Base-by-base conservation (phyloP, 331 rosid genomes). In the Rosa hybrid region DNA sequence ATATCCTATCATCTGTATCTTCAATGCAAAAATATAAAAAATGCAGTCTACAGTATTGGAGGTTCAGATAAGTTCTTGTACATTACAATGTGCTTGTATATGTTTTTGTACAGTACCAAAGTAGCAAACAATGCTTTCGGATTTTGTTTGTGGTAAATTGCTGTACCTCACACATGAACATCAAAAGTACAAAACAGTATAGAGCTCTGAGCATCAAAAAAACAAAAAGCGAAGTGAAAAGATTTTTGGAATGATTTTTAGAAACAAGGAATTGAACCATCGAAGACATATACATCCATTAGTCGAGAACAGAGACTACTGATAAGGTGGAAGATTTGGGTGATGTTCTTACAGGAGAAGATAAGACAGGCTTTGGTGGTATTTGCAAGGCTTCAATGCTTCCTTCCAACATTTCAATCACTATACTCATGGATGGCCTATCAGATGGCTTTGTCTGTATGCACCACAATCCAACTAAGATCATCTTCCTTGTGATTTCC, bases 401-500 rank as follows among this genome's bases (percentile, higher is more conserved):
- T 27, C 30, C 30, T 27, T 27, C 30, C 30, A 27, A 27, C 30
- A 27, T 27, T 27, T 27, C 30, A 27, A 27, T 77, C 73, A 34
- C 92, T 74, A 42, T 81, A 46, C 78, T 79, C 30, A 83, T 83
- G 8, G 86, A 38, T 7, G 92, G 90, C 27, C 86, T 81, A 20
- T 86, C 81, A 34, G 63, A n/a, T 45, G 89, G 88, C 46, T 74
- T n/a, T 4, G 86, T 63, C 64, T 83, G 92, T 34, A 85, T 86
- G 84, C 92, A 86, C 90, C 90, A 89, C 54, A 86, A 49, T 0
- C 86, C 89, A 18, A 85, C 89, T 5, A 87, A 5, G 1, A 77
- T 77, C 89, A 86, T 79, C 80, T 77, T 85, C 57, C 68, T 85
- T 60, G 82, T 79, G 2, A 85, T 14, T 42, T 78, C 82, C 75